Base-by-base conservation (phyloP, 106 monocot species). In the Acorus calamus region DNA sequence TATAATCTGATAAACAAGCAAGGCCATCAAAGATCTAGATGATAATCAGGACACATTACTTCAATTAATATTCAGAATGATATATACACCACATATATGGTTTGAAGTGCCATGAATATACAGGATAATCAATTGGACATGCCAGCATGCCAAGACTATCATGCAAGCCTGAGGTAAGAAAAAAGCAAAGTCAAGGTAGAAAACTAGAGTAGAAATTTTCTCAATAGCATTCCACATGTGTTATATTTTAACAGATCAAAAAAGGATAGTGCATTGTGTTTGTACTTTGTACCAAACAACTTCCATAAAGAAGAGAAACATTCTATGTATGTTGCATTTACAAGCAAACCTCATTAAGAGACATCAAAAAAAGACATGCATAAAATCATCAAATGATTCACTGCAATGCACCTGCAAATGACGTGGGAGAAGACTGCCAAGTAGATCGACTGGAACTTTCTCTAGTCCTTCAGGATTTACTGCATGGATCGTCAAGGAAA, bases 401-500 rank as follows among this genome's bases (percentile, higher is more conserved):
- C 28, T 28, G 28, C 28, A 28, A 55, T 66, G n/a, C 7, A 78
- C 69, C 51, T 78, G 73, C 41, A 78, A 53, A 59, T 78, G 78
- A 41, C 78, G 55, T 13, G 78, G 78, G 47, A 78, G 78, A 47
- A 78, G 68, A 48, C 43, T 73, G 10, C 52, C 55, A 46, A 78
- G 61, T 43, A 78, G 60, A 4, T 73, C 73, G n/a, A 73, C 73
- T 49, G 72, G 73, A 12, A 67, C 53, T 57, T 63, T 73, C 68
- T 78, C 78, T 3, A 78, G 57, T 59, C 55, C 68, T 47, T 78
- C 73, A 43, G 69, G 68, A 44, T 45, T 57, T 60, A 78, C 68
- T 43, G 68, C 69, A 51, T 73, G 78, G 44, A 57, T 53, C n/a
- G 78, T 73, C 46, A 58, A 73, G 52, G 78, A 68, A 64, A 78